Evolutionary conservation across 768 basidiomycete genomes (phyloP).

Genomic region (Lepiota venenata): DNA sequence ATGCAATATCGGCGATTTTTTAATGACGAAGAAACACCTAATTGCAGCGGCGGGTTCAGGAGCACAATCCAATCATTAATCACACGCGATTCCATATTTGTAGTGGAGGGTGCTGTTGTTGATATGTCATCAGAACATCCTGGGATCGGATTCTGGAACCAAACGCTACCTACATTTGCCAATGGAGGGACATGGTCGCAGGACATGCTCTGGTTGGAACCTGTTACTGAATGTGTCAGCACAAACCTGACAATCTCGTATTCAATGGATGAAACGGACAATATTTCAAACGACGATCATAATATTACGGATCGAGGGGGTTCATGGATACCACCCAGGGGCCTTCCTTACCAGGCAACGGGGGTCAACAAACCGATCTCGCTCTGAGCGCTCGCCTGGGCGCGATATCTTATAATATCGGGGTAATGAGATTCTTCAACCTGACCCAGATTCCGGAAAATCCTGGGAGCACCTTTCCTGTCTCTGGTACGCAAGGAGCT

Average conservation of each 20-base stretch:
- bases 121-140: conserved; percentile 17
- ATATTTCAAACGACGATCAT: no score
- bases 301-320: conserved; percentile 18
- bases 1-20: conserved; percentile 21
- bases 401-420: conserved; percentile 15
- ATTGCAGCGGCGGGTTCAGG: conserved; percentile 8
- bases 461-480: conserved; percentile 10
- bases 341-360: conserved; percentile 10
- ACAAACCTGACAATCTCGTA: conserved; percentile 21
- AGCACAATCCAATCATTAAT: conserved; percentile 16
- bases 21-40: conserved; percentile 11
- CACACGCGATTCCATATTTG: conserved; percentile 17
- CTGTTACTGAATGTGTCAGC: conserved; percentile 18
- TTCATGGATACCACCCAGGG: conserved; percentile 14
- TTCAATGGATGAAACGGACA: neutral
- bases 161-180: neutral
- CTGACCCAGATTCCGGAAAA: conserved; percentile 14
- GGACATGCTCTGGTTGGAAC: conserved; percentile 22
- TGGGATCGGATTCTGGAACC: conserved; percentile 8
- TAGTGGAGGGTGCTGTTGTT: conserved; percentile 16
- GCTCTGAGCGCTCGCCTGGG: conserved; percentile 18
- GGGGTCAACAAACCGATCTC: conserved; percentile 18
- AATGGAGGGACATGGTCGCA: conserved; percentile 18
- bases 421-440: conserved; percentile 14
- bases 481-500: neutral